A percentile compares a stretch with the other conserved stretches of the same genome.
phyloP scores from a whole-genome alignment of 345 rosid species.

The Brassica incana region DNA sequence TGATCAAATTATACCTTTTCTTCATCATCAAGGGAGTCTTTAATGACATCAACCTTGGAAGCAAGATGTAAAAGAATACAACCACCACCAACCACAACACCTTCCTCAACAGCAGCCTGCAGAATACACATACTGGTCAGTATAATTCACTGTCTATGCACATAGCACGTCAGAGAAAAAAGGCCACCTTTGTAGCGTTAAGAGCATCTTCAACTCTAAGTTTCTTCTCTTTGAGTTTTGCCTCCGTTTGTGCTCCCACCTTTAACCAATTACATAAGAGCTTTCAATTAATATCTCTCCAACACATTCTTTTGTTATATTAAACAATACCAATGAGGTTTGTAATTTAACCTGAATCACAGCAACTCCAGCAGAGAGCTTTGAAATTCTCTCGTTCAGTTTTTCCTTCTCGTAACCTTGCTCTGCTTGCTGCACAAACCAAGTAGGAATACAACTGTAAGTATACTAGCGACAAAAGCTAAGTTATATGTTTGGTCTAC shows the following conservation, averaged over 20 bases:
- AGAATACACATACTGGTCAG: constrained; percentile 8
- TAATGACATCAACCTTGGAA: constrained; percentile 75
- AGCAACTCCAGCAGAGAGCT: constrained; percentile 87
- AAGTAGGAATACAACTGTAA: not conserved
- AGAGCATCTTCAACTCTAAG: constrained; percentile 98
- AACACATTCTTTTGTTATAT: not conserved
- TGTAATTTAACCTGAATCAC: constrained; percentile 60
- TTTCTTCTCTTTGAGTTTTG: constrained; percentile 94
- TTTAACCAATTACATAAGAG: constrained; percentile 28
- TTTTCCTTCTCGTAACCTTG: constrained; percentile 96
- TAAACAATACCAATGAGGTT: not conserved
- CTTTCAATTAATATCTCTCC: not conserved
- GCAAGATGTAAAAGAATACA: constrained; percentile 75
- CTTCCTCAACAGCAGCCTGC: constrained; percentile 92
- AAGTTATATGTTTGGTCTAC: not conserved
- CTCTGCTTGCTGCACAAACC: constrained; percentile 64
- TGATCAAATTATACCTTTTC: constrained; percentile 60
- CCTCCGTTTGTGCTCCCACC: constrained; percentile 91
- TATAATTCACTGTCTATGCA: not conserved
- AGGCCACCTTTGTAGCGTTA: constrained; percentile 82
- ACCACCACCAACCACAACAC: constrained; percentile 87
- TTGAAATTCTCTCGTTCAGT: constrained; percentile 92
- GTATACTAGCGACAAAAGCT: not conserved
- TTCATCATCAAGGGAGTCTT: constrained; percentile 77
- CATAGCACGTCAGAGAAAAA: not conserved